These are phyloP conservation scores for Adansonia gregorii DNA, from an alignment of 441 rosid species.

Conservation along the genomic window DNA sequence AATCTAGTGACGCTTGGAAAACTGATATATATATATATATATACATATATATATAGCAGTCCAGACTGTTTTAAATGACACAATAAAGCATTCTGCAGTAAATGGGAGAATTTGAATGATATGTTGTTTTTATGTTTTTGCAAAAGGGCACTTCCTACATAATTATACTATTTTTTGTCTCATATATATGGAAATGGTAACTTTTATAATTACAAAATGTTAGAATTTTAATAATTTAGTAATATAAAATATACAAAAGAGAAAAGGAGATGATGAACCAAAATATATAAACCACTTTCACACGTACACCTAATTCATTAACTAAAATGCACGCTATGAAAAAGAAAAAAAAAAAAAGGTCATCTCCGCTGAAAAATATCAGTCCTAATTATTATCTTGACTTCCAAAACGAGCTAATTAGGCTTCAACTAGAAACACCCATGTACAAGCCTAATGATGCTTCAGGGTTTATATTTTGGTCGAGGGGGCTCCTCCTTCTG, in stretches of 20 bases:
- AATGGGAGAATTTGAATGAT: neutral
- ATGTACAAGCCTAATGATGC: neutral
- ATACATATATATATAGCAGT: no score
- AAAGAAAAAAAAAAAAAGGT: neutral
- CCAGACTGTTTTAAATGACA: neutral
- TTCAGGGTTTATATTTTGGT: neutral
- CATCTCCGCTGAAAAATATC: no score
- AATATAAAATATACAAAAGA: neutral
- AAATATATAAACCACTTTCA: neutral
- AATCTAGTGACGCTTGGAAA: no score
- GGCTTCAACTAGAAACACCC: neutral
- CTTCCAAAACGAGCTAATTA: neutral
- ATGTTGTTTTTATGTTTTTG: neutral
- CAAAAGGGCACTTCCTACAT: neutral
- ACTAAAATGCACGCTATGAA: neutral
- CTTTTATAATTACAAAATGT: no score
- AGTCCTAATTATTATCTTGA: neutral
- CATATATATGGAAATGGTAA: neutral
- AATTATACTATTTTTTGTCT: neutral
- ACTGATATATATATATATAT: no score
- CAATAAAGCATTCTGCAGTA: neutral
- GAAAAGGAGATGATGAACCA: neutral
- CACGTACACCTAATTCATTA: conserved; percentile 3
- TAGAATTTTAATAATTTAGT: no score
- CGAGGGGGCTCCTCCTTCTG: neutral